A percentile compares a stretch with the other conserved stretches of the same genome.
phyloP scores from a whole-genome alignment of 164 flowering plant species.

The Liquidambar formosana region DNA sequence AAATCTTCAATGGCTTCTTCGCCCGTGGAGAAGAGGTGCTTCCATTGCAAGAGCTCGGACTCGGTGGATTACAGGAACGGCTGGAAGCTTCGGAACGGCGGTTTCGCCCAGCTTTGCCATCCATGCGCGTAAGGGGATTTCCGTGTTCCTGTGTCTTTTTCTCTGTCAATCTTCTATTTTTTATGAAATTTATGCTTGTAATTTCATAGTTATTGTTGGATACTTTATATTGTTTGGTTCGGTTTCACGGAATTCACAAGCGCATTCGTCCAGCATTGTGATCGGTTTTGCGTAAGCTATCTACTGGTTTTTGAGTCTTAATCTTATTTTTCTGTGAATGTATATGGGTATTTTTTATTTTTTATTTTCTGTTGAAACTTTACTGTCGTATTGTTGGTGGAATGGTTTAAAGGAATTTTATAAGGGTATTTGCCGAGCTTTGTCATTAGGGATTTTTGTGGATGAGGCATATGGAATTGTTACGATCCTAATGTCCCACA shows the following conservation, averaged over 20 bases:
- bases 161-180: neutral
- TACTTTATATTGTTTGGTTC: neutral
- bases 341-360: too few relatives aligned
- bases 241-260: neutral
- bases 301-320: too few relatives aligned
- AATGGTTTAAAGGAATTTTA: too few relatives aligned
- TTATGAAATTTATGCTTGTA: neutral
- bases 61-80: neutral
- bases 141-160: neutral
- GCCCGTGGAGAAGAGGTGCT: neutral
- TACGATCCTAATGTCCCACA: too few relatives aligned
- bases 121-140: conserved; percentile 7
- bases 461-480: too few relatives aligned
- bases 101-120: conserved; percentile 5
- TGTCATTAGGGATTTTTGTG: too few relatives aligned
- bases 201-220: neutral
- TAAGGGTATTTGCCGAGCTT: too few relatives aligned
- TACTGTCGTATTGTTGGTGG: too few relatives aligned
- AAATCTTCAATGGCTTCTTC: conserved; percentile 2
- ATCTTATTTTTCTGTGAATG: too few relatives aligned
- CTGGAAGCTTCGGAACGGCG: conserved; percentile 9
- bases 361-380: too few relatives aligned
- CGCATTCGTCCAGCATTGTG: too few relatives aligned
- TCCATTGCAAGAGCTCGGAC: neutral
- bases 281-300: too few relatives aligned